Evolutionary conservation across 2,329 filamentous ascomycete species (phyloP).

Genomic region (Fusarium illudens): DNA sequence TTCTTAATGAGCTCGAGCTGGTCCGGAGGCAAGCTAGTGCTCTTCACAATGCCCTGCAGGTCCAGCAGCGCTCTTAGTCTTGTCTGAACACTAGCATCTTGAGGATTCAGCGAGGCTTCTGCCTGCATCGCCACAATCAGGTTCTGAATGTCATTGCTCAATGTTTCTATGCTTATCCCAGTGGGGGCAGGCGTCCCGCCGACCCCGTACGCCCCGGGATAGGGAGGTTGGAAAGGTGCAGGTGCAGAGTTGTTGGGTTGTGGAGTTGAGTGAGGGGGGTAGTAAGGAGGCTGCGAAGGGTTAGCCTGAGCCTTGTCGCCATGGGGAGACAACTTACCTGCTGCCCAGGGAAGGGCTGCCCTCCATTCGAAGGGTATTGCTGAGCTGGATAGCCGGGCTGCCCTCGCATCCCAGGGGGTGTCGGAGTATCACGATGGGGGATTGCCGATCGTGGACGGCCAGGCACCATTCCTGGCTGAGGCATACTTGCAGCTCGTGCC

Average conservation of each 20-base stretch:
- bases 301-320: slow-evolving; percentile 10
- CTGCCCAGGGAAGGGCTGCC: slow-evolving; percentile 41
- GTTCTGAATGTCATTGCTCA: slow-evolving; percentile 84
- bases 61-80: slow-evolving; percentile 86
- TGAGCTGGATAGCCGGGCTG: slow-evolving; percentile 40
- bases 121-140: slow-evolving; percentile 77
- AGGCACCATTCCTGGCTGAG: slow-evolving; percentile 58
- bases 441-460: slow-evolving; percentile 58
- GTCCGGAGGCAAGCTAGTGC: slow-evolving; percentile 78
- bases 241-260: slow-evolving; percentile 48
- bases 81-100: slow-evolving; percentile 78
- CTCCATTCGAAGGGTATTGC: slow-evolving; percentile 46
- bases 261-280: slow-evolving; percentile 52
- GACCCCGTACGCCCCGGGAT: slow-evolving; percentile 50
- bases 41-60: slow-evolving; percentile 77
- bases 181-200: slow-evolving; percentile 45
- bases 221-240: slow-evolving; percentile 54
- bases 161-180: slow-evolving; percentile 72
- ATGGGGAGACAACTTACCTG: slow-evolving; percentile 37
- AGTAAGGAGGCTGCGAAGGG: slow-evolving; percentile 30
- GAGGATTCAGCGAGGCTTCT: slow-evolving; percentile 78
- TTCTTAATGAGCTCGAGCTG: slow-evolving; percentile 86
- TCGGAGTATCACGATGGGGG: slow-evolving; percentile 76
- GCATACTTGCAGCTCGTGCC: slow-evolving; percentile 69
- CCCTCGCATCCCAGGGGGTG: slow-evolving; percentile 66